Conservation (phyloP, 1,284 basidiomycete species). For the Sporisorium scitamineum region DNA sequence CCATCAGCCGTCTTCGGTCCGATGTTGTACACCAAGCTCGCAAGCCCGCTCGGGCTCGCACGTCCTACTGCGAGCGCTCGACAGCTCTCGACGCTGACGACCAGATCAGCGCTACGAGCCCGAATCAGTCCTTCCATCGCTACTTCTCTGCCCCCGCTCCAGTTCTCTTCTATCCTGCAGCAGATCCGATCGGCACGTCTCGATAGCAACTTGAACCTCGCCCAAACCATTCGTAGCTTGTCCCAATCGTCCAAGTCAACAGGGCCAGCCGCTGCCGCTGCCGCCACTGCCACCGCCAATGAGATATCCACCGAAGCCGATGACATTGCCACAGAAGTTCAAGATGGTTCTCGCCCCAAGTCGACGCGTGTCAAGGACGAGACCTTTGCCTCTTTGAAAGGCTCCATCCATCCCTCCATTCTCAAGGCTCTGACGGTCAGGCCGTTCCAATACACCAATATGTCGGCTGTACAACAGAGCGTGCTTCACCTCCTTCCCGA, state of each 20-base stretch:
- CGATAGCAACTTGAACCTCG: conserved; percentile 8
- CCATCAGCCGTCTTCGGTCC: conserved; percentile 11
- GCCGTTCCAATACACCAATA: conserved; percentile 80
- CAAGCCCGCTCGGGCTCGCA: conserved; percentile 29
- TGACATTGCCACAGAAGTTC: not conserved
- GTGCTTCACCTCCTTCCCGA: conserved; percentile 76
- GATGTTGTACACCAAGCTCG: conserved; percentile 42
- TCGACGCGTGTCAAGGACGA: conserved; percentile 31
- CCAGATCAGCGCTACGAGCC: conserved; percentile 17
- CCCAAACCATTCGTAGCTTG: conserved; percentile 20
- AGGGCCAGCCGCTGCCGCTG: conserved; percentile 22
- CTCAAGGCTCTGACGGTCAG: conserved; percentile 69
- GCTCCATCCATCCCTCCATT: conserved; percentile 42
- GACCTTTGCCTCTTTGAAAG: conserved; percentile 56
- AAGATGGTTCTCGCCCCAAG: not conserved
- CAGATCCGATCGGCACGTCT: conserved; percentile 5
- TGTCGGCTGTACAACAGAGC: conserved; percentile 86
- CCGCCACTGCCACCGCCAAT: conserved; percentile 8
- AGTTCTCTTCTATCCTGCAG: conserved; percentile 1
- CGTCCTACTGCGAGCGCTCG: conserved; percentile 25
- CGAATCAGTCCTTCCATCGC: conserved; percentile 1
- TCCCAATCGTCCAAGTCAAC: conserved; percentile 23
- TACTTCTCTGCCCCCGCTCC: conserved; percentile 2
- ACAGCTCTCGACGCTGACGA: conserved; percentile 33
- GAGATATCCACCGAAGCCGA: not conserved